Base-by-base conservation (phyloP, 192 early-diverging fungal species). In the Chytriomyces hyalinus region DNA sequence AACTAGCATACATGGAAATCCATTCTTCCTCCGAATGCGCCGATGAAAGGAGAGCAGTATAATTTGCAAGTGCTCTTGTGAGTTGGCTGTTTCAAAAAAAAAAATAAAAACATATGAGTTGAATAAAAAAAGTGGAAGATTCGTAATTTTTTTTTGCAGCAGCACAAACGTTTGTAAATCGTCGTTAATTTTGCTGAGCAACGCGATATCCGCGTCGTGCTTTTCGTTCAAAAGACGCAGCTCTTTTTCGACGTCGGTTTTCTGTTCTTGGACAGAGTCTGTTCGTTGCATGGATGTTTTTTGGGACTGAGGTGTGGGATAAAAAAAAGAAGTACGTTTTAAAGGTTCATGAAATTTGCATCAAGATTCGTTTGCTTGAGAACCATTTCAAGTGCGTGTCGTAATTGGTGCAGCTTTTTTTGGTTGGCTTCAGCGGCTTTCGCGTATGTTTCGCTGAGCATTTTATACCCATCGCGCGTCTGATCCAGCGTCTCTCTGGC, bases 381-480 rank as follows among this genome's bases (percentile, higher is more conserved):
- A 13, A 70, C 68, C 49, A 57, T 22, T 53, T 45, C 68, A 49
- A 70, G 50, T 44, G 68, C 49, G n/a, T 8, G 13, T 36, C 53
- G 49, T n/a, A 70, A 53, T 6, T 70, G 68, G 6, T 10, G 17
- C 7, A 70, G 22, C 49, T 57, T 70, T 50, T 51, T 70, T 51
- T 70, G 68, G 26, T 70, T 49, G 11, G 68, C 49, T 43, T 70
- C 68, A 51, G 11, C 53, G 2, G 45, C 68, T 70, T 70, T 70
- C 17, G 46, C 68, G 50, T 53, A 70, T 43, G 68, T 70, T 28
- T 70, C 68, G 45, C 45, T 70, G 49, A 70, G 50, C n/a, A 70
- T 20, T 45, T 51, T 70, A 50, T 70, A 70, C 28, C 53, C 68
- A 22, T 20, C 28, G 9, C 68, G 68, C 8, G 49, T 7, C 7